These are phyloP conservation scores for Mortierella antarctica DNA, from an alignment of 192 early-diverging fungal species.

Conservation along the genomic window DNA sequence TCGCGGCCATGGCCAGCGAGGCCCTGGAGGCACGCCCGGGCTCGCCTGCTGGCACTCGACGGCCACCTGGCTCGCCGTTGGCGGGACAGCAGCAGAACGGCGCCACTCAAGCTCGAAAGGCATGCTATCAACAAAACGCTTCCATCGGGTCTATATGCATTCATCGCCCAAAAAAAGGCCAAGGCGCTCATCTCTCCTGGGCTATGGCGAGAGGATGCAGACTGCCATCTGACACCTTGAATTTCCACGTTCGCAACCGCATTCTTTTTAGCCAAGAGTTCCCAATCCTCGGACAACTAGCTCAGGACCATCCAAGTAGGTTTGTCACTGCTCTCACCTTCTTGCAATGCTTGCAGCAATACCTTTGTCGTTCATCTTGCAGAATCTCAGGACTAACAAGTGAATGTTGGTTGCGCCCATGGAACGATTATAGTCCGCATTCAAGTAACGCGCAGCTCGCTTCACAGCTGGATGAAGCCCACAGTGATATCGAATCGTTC, in stretches of 20 bases:
- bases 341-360: background rate
- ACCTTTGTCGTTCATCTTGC: background rate
- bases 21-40: slow-evolving; percentile 48
- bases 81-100: slow-evolving; percentile 21
- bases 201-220: background rate
- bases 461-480: slow-evolving; percentile 39
- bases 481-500: slow-evolving; percentile 37
- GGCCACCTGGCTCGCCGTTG: slow-evolving; percentile 40
- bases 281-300: slow-evolving; percentile 7
- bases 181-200: no score
- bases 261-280: slow-evolving; percentile 28
- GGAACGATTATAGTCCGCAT: slow-evolving; percentile 12
- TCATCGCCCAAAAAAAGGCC: background rate
- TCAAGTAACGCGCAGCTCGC: slow-evolving; percentile 48
- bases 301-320: slow-evolving; percentile 17
- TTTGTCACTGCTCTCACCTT: background rate
- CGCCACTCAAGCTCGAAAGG: slow-evolving; percentile 31
- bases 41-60: slow-evolving; percentile 30
- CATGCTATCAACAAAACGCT: background rate
- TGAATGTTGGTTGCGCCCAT: background rate
- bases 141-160: background rate
- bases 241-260: background rate
- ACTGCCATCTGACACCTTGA: background rate
- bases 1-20: slow-evolving; percentile 49
- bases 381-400: no score